Conservation (phyloP, 2,329 filamentous ascomycete species). For the Nigrospora oryzae region DNA sequence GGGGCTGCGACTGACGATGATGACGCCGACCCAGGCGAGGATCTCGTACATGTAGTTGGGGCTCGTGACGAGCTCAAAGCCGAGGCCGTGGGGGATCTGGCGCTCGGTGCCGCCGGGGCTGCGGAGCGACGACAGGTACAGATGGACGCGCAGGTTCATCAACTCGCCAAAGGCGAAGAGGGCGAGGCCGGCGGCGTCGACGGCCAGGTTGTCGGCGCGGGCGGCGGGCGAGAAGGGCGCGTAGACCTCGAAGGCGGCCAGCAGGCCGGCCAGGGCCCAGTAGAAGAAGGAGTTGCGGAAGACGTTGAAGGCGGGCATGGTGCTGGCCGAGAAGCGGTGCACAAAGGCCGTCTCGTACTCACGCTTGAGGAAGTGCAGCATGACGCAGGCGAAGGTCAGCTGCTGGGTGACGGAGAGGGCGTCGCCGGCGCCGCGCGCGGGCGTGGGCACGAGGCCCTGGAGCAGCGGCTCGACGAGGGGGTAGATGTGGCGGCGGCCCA, state of each 20-base stretch:
- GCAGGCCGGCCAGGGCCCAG: conserved; percentile 75
- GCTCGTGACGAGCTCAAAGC: conserved; percentile 82
- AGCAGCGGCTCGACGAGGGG: conserved; percentile 34
- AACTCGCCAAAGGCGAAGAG: conserved; percentile 73
- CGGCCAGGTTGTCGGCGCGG: conserved; percentile 29
- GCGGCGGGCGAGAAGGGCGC: conserved; percentile 63
- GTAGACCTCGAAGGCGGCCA: conserved; percentile 82
- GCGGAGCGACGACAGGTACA: conserved; percentile 69
- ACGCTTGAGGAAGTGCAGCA: conserved; percentile 85
- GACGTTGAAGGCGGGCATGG: conserved; percentile 86
- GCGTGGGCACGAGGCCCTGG: conserved; percentile 31
- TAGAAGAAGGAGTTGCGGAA: conserved; percentile 95
- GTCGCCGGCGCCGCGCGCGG: conserved; percentile 22
- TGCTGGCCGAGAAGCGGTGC: conserved; percentile 89
- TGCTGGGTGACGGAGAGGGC: conserved; percentile 60
- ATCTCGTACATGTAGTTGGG: conserved; percentile 97
- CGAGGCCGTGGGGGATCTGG: conserved; percentile 78
- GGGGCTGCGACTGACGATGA: conserved; percentile 71
- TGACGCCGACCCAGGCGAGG: conserved; percentile 76
- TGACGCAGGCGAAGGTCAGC: conserved; percentile 65
- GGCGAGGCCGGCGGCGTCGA: conserved; percentile 61
- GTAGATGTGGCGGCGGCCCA: conserved; percentile 67
- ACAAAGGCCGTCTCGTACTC: conserved; percentile 91
- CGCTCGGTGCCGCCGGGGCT: conserved; percentile 74
- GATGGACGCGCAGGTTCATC: conserved; percentile 72